Conservation (phyloP, 2,329 filamentous ascomycete species). For the Penicillium sp. region DNA sequence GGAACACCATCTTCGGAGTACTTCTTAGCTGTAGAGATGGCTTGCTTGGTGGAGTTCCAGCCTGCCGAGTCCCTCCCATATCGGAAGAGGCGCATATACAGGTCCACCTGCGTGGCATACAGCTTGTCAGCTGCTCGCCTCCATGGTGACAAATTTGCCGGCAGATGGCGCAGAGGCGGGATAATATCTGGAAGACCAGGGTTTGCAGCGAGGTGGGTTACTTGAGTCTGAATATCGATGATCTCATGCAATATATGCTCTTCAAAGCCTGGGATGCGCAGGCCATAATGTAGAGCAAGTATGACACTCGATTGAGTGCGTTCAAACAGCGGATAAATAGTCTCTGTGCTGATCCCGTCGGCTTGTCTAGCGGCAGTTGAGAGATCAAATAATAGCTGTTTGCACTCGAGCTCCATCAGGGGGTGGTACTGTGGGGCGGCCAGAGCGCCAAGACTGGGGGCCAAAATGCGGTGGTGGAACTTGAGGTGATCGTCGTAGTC, state of each 20-base stretch:
- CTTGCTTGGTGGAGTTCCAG: conserved; percentile 32
- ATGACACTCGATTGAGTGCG: conserved; percentile 54
- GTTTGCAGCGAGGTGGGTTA: conserved; percentile 49
- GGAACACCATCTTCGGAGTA: conserved; percentile 34
- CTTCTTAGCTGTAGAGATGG: conserved; percentile 36
- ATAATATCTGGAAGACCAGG: conserved; percentile 50
- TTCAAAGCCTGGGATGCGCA: conserved; percentile 46
- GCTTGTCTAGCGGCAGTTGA: conserved; percentile 23
- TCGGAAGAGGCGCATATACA: conserved; percentile 25
- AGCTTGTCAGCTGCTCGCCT: conserved; percentile 31
- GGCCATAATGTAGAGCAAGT: conserved; percentile 53
- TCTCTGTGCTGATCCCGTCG: conserved; percentile 16
- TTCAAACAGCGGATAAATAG: conserved; percentile 51
- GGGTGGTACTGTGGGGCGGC: conserved; percentile 50
- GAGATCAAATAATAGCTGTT: conserved; percentile 46
- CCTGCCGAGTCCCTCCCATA: conserved; percentile 16
- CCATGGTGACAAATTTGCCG: conserved; percentile 48
- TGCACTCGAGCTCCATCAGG: conserved; percentile 51
- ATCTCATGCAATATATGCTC: conserved; percentile 49
- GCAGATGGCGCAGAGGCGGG: conserved; percentile 46
- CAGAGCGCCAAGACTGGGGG: conserved; percentile 50
- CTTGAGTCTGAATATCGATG: conserved; percentile 47
- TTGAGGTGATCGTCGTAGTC: conserved; percentile 53
- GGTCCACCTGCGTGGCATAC: conserved; percentile 25
- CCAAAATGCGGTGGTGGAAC: conserved; percentile 45